Percentiles rank a stretch among this genome's conserved stretches.
phyloP scores from a whole-genome alignment of 176 grass and related monocot species.

The Areca catechu region DNA sequence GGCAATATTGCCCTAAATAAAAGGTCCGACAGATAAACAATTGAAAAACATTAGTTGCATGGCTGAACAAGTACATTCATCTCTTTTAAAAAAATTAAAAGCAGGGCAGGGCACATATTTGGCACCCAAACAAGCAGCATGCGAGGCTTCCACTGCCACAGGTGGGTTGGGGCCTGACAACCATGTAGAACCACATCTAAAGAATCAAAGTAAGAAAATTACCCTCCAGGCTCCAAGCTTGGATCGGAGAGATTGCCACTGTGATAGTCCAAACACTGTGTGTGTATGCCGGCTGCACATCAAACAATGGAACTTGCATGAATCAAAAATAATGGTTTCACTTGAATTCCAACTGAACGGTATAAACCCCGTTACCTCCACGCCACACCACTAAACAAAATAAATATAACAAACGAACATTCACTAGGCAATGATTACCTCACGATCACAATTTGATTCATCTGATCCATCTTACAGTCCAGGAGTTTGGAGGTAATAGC shows the following conservation, averaged over 20 bases:
- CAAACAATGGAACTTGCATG: not conserved
- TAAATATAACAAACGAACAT: too few species aligned
- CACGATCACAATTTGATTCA: constrained; percentile 60
- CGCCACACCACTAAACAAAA: too few species aligned
- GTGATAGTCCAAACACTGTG: constrained; percentile 57
- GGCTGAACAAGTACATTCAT: not conserved
- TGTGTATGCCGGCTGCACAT: constrained; percentile 64
- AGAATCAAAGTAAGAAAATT: constrained; percentile 5
- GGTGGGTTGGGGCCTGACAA: too few species aligned
- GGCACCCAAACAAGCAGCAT: too few species aligned
- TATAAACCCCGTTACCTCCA: too few species aligned
- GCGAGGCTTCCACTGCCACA: too few species aligned
- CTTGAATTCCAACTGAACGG: too few species aligned
- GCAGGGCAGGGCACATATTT: too few species aligned
- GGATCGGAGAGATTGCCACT: constrained; percentile 73
- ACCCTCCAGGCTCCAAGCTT: constrained; percentile 92
- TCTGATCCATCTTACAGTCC: constrained; percentile 77
- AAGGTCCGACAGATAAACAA: not conserved
- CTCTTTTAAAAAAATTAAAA: too few species aligned
- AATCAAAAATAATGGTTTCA: too few species aligned
- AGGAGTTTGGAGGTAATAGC: constrained; percentile 67
- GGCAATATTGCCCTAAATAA: constrained; percentile 59
- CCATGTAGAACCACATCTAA: too few species aligned
- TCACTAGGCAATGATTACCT: constrained; percentile 29
- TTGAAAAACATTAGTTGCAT: too few species aligned